Base-by-base conservation (phyloP, 2,329 filamentous ascomycete genomes). In the Colletotrichum limetticola region DNA sequence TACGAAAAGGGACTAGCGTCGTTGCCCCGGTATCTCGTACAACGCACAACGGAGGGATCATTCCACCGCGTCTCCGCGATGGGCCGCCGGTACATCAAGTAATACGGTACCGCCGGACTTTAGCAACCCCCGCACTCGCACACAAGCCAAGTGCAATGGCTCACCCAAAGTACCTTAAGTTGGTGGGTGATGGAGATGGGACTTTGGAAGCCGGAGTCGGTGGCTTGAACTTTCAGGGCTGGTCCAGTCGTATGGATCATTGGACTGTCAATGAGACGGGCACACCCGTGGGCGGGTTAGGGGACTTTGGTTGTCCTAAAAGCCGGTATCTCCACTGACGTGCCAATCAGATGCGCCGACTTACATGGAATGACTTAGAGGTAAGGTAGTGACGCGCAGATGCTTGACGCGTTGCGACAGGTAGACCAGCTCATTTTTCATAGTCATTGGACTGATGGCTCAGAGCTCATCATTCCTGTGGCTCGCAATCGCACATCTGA, bases 341-440 rank as follows among this genome's bases (percentile, higher is more conserved):
- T 9, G 42, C 19, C 42, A 49, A 49, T 22, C 19, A 49, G 42
- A 22, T 9, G 19, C 42, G 19, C 3, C 19, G 35, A 72, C 30
- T 53, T 58, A 53, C 52, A 63, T 30, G 3, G 3, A 32, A 19
- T 52, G 14, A 12, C n/a, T 8, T 58, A 9, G 14, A 42, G 5
- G 35, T 42, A 30, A 24, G 12, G 35, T 58, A 37, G 60, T 65
- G 66, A 65, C 53, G 60, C 60, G 53, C 52, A 69, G 59, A 69
- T 42, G 12, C n/a, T 42, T 19, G 57, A 42, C 12, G 22, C 14
- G n/a, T 60, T 60, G 57, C 57, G 5, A 14, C 12, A 26, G n/a
- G 42, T 19, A 59, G 32, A 37, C 14, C n/a, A 26, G 11, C 42
- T 62, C 26, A 5, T 3, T 32, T 24, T 11, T 4, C 28, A 12